Conservation (phyloP, 768 basidiomycete species). For the Daedaleopsis nitida region DNA sequence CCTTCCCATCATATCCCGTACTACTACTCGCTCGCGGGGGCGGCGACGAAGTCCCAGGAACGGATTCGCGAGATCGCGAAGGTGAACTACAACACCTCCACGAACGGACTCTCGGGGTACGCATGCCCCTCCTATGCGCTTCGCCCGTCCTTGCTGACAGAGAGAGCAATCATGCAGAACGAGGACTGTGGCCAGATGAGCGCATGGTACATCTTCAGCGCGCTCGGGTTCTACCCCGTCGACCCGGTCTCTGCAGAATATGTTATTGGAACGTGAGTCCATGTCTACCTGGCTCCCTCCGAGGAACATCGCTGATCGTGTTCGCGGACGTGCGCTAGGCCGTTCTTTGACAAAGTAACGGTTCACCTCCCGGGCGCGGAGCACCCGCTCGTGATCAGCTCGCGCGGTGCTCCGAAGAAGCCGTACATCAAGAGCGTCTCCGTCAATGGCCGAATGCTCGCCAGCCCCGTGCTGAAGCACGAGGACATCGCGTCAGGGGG, state of each 20-base stretch:
- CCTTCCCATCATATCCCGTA: constrained; percentile 89
- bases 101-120: constrained; percentile 70
- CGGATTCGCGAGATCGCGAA: constrained; percentile 68
- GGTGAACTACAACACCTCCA: constrained; percentile 65
- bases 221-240: constrained; percentile 84
- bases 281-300: neutral
- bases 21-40: constrained; percentile 72
- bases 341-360: constrained; percentile 55
- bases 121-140: constrained; percentile 23
- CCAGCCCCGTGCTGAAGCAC: constrained; percentile 56
- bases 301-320: neutral
- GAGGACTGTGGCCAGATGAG: constrained; percentile 93
- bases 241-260: constrained; percentile 79
- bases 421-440: constrained; percentile 62
- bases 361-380: constrained; percentile 51
- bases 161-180: constrained; percentile 47
- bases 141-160: neutral
- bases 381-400: constrained; percentile 49
- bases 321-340: constrained; percentile 28
- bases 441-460: constrained; percentile 51
- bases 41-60: constrained; percentile 69
- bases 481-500: constrained; percentile 62
- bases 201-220: constrained; percentile 84
- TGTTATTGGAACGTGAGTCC: constrained; percentile 68
- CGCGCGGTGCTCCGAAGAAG: constrained; percentile 57